phyloP scores from a whole-genome alignment of 495 filamentous ascomycete species.

The Tuber umbilicatum region DNA sequence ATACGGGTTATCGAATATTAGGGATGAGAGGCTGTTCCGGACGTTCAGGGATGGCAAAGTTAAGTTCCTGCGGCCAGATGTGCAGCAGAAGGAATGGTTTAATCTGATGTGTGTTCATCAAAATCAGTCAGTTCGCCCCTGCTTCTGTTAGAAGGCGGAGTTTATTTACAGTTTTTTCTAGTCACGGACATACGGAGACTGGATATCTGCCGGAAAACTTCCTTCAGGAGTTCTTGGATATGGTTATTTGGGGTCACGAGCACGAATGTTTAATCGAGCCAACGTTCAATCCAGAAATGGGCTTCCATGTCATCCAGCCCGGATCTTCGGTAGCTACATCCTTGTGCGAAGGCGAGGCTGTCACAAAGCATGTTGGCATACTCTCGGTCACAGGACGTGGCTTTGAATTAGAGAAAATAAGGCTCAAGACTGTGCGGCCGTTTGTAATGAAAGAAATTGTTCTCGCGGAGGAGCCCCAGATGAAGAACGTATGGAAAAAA shows the following conservation, averaged over 20 bases:
- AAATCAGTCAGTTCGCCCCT: slow-evolving; percentile 57
- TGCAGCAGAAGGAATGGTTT: slow-evolving; percentile 89
- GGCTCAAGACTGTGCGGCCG: slow-evolving; percentile 80
- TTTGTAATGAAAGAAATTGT: slow-evolving; percentile 82
- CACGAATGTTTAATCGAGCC: slow-evolving; percentile 94
- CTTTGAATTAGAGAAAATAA: slow-evolving; percentile 72
- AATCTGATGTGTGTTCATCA: slow-evolving; percentile 94
- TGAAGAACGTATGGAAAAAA: slow-evolving; percentile 68
- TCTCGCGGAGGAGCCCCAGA: slow-evolving; percentile 65
- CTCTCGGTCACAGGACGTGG: slow-evolving; percentile 74
- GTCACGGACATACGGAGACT: slow-evolving; percentile 76
- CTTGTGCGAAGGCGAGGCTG: slow-evolving; percentile 80
- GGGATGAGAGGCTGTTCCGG: slow-evolving; percentile 87
- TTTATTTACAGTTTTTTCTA: slow-evolving; percentile 20
- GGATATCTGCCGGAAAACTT: slow-evolving; percentile 91
- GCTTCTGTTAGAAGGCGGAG: not conserved
- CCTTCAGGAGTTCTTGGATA: slow-evolving; percentile 81
- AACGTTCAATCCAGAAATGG: slow-evolving; percentile 68
- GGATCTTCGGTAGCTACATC: slow-evolving; percentile 95
- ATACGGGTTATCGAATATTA: slow-evolving; percentile 93
- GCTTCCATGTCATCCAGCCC: slow-evolving; percentile 94
- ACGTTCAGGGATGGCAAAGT: slow-evolving; percentile 91
- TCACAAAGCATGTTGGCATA: slow-evolving; percentile 82
- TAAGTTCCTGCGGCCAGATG: slow-evolving; percentile 78
- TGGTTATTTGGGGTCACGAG: slow-evolving; percentile 96